Conservation (phyloP, 148 eudicot species). For the Nepenthes mirabilis region DNA sequence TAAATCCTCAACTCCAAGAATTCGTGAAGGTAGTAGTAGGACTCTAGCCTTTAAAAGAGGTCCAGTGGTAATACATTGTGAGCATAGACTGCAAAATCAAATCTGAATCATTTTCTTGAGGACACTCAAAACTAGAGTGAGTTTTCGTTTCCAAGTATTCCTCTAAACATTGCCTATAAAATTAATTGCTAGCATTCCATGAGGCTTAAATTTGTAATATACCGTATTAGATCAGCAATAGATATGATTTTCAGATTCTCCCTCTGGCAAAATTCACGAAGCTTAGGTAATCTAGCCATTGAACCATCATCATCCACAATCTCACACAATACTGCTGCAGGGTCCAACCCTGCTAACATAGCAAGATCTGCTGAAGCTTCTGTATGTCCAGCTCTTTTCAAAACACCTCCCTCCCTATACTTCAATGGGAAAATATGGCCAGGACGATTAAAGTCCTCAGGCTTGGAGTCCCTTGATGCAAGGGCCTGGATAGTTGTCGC, state of each 20-base stretch:
- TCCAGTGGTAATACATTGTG: too few species aligned
- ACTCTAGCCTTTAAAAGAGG: too few species aligned
- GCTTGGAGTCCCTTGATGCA: conserved; percentile 68
- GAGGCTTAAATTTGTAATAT: background rate
- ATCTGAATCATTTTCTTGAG: too few species aligned
- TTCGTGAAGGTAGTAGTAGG: too few species aligned
- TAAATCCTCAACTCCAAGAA: too few species aligned
- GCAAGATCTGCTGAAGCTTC: conserved; percentile 89
- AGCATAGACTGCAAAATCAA: too few species aligned
- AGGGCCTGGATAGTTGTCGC: conserved; percentile 67
- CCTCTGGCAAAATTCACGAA: conserved; percentile 50
- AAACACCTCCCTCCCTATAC: conserved; percentile 85
- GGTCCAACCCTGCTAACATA: conserved; percentile 68
- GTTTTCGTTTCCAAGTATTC: too few species aligned
- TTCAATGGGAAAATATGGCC: conserved; percentile 94
- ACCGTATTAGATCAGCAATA: conserved; percentile 91
- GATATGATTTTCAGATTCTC: conserved; percentile 71
- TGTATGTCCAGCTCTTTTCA: conserved; percentile 94
- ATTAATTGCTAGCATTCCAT: too few species aligned
- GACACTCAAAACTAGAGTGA: too few species aligned
- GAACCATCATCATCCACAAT: conserved; percentile 97
- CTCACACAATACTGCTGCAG: conserved; percentile 82
- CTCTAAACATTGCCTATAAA: too few species aligned
- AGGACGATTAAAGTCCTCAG: conserved; percentile 85
- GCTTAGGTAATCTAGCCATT: conserved; percentile 88